Base-by-base conservation (phyloP, 2,329 filamentous ascomycete genomes). In the Clonostachys chloroleuca region DNA sequence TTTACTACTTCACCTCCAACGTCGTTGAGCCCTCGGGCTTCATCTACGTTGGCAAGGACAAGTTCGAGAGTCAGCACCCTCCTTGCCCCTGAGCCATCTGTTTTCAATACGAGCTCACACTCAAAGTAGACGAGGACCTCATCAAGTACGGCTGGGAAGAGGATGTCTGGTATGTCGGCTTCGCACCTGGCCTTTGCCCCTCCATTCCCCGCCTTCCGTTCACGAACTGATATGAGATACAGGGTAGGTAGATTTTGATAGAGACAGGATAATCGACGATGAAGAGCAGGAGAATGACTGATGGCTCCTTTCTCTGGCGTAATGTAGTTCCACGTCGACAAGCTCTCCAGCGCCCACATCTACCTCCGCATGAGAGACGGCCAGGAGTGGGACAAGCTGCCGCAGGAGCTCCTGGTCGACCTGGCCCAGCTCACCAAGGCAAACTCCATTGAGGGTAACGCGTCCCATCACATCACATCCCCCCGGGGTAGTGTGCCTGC, bases 401-500 rank as follows among this genome's bases (percentile, higher is more conserved):
- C 89, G 0, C 62, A 82, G 51, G 80, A 81, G 5, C 77, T 99
- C 30, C 64, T 99, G 50, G 81, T 77, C 54, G 94, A 99, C 68
- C 90, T 94, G 59, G 94, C 89, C n/a, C 94, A 99, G 68, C 77
- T 99, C 58, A 99, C 94, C 48, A 99, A 99, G 71, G 94, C 94
- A 52, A 99, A 99, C 71, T 96, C 91, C 49, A 99, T 99, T 58
- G 94, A 99, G 74, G 94, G 89, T 86, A 16, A 20, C 40, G 45
- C 33, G 37, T 40, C 20, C 8, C 24, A 20, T 42, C 9, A 24
- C 34, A 45, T 5, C 18, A 18, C 18, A 18, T 4, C 5, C 18
- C 33, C 34, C 33, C 34, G 17, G 34, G 33, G 41, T 18, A 5
- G 18, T 18, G 36, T 16, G 33, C 18, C 20, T 1, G 7, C 45